These are phyloP conservation scores for Leccinum variicolor DNA, from an alignment of 768 basidiomycete genomes.

Conservation along the genomic window DNA sequence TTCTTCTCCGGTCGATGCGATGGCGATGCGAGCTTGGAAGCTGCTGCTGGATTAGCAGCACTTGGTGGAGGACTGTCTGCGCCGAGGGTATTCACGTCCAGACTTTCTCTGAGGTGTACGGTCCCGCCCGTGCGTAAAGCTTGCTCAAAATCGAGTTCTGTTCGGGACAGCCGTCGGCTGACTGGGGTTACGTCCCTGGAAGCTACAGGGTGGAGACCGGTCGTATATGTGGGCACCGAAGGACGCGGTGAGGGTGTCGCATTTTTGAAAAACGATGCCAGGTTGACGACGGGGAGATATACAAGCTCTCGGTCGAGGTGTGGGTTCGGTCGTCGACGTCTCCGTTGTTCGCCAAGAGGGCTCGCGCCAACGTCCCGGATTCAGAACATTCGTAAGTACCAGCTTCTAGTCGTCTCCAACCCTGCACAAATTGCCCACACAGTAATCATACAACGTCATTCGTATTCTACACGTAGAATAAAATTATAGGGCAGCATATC, in stretches of 20 bases:
- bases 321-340: not conserved
- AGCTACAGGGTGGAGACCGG: constrained; percentile 54
- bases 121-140: constrained; percentile 67
- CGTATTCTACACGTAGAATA: constrained; percentile 31
- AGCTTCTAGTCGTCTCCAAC: constrained; percentile 7
- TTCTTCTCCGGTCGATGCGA: constrained; percentile 34
- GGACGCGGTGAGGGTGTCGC: constrained; percentile 44
- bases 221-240: constrained; percentile 44
- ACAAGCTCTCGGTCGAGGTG: not conserved
- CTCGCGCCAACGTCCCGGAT: not conserved
- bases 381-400: not conserved
- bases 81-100: constrained; percentile 68
- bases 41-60: constrained; percentile 19
- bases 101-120: constrained; percentile 63
- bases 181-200: constrained; percentile 43
- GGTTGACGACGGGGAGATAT: constrained; percentile 34
- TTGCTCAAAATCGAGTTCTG: constrained; percentile 81
- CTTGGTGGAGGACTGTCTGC: constrained; percentile 11
- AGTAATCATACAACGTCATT: constrained; percentile 18
- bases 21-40: constrained; percentile 39
- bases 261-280: constrained; percentile 66
- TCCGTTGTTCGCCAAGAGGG: constrained; percentile 7
- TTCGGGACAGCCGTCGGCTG: constrained; percentile 61
- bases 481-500: constrained; percentile 31
- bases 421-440: constrained; percentile 23